phyloP scores from a whole-genome alignment of 2,329 filamentous ascomycete genomes.

The Gaeumannomyces tritici region DNA sequence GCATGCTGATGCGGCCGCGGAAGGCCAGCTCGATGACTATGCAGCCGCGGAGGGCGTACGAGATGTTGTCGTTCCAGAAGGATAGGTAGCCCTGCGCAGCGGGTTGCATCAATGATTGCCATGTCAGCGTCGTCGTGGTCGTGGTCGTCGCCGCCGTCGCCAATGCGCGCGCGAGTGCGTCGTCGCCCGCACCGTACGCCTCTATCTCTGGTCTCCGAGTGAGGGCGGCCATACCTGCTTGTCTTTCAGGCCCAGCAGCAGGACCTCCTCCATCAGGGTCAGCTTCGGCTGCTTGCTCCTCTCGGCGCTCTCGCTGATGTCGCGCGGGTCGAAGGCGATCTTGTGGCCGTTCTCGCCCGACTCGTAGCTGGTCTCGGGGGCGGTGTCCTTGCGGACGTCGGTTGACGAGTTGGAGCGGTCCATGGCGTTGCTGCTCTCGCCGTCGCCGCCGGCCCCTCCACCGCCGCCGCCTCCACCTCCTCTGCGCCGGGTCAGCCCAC shows the following conservation, averaged over 20 bases:
- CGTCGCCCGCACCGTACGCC: too few relatives aligned
- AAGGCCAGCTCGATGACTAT: slow-evolving; percentile 98
- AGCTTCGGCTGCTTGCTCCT: slow-evolving; percentile 96
- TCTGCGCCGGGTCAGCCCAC: slow-evolving; percentile 52
- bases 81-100: slow-evolving; percentile 80
- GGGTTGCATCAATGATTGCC: slow-evolving; percentile 3
- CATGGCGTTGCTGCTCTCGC: slow-evolving; percentile 41
- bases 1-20: slow-evolving; percentile 93
- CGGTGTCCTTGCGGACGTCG: slow-evolving; percentile 41
- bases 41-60: slow-evolving; percentile 91
- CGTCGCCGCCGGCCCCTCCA: slow-evolving; percentile 41
- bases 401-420: slow-evolving; percentile 47
- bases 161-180: not conserved
- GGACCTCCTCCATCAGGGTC: slow-evolving; percentile 96
- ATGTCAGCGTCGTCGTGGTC: not conserved
- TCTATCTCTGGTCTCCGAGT: not conserved
- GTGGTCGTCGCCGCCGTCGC: too few relatives aligned
- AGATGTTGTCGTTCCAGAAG: slow-evolving; percentile 99
- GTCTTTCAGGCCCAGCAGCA: slow-evolving; percentile 92
- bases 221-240: slow-evolving; percentile 65
- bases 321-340: slow-evolving; percentile 93
- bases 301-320: slow-evolving; percentile 95
- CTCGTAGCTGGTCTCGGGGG: slow-evolving; percentile 77
- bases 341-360: slow-evolving; percentile 93
- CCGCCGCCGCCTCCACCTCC: slow-evolving; percentile 51